These are phyloP conservation scores for Pythium pyrilobum DNA, from an alignment of 352 stramenopile genomes.

Conservation along the genomic window DNA sequence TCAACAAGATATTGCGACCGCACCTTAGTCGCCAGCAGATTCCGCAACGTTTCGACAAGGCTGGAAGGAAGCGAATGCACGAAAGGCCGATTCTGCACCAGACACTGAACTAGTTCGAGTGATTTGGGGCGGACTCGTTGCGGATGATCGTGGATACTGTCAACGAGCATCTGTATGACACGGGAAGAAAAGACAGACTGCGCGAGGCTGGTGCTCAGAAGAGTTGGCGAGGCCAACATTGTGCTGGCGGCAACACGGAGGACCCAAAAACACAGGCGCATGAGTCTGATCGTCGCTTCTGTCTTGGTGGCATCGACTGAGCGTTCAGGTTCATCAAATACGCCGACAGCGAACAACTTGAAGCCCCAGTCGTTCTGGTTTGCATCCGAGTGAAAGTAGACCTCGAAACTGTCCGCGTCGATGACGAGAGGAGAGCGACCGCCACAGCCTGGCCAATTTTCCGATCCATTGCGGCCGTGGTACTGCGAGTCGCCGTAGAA, in stretches of 20 bases:
- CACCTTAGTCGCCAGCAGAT: conserved; percentile 43
- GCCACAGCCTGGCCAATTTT: conserved; percentile 79
- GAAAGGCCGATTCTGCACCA: conserved; percentile 26
- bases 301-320: not conserved
- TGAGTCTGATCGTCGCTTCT: not conserved
- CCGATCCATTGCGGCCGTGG: conserved; percentile 47
- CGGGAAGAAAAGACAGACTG: conserved; percentile 3
- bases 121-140: conserved; percentile 33
- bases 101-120: conserved; percentile 36
- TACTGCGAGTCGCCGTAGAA: conserved; percentile 53
- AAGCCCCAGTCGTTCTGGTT: conserved; percentile 89
- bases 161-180: not conserved
- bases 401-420: conserved; percentile 63
- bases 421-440: conserved; percentile 64
- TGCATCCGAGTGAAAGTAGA: conserved; percentile 78
- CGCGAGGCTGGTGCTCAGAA: not conserved
- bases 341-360: conserved; percentile 72
- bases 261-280: conserved; percentile 15
- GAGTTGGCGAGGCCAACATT: not conserved
- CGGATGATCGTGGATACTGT: conserved; percentile 18
- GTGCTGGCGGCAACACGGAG: conserved; percentile 10
- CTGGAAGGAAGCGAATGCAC: conserved; percentile 35
- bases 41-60: conserved; percentile 35
- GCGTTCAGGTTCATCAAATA: conserved; percentile 31
- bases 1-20: conserved; percentile 43